Evolutionary conservation across 2,329 filamentous ascomycete species (phyloP), one percentile per base, ranked within the genome.

Genomic region (Alternaria brassicicola): DNA sequence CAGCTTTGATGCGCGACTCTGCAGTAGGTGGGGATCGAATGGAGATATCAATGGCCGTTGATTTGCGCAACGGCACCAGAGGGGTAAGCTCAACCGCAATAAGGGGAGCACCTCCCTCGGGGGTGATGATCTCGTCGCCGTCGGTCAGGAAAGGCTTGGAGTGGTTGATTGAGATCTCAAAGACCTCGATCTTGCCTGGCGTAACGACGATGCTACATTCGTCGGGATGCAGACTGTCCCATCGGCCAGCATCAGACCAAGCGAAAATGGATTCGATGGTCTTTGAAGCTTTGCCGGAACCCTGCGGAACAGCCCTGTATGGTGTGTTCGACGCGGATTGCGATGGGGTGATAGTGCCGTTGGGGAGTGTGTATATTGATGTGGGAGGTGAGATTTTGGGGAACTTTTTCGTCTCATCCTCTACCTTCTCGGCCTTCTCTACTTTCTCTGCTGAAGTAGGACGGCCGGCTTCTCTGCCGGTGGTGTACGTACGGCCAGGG

Each of bases 21-120:
- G 83, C 75, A 6, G 90, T 90, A 25, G 93, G 90, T 1, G 92
- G 92, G 6, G 94, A 97, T 48, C 93, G 90, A 64, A 99, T 92
- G 65, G 96, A 95, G 52, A 99, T 91, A 75, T 99, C 95, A 30
- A 99, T 86, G 3, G 91, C 91, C 21, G 93, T 99, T 69, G 93
- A 95, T 70, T 94, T 90, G 62, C 94, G 88, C 61, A 98, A 88
- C 66, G 93, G 90, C 7, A 98, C 94, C 35, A 97, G 82, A 0
- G 95, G 95, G 0, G 94, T 98, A 39, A 99, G 86, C 71, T 97
- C 92, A 31, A 97, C 85, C 6, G 89, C 90, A 59, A 89, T 78
- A 30, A 89, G 78, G 30, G 86, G 87, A 55, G 81, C 80, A 64
- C 71, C 68, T 61, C 66, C 63, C 63, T 69, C 66, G 57, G 76